Conservation (phyloP, 345 rosid genomes). For the Erysimum cheiranthoides region DNA sequence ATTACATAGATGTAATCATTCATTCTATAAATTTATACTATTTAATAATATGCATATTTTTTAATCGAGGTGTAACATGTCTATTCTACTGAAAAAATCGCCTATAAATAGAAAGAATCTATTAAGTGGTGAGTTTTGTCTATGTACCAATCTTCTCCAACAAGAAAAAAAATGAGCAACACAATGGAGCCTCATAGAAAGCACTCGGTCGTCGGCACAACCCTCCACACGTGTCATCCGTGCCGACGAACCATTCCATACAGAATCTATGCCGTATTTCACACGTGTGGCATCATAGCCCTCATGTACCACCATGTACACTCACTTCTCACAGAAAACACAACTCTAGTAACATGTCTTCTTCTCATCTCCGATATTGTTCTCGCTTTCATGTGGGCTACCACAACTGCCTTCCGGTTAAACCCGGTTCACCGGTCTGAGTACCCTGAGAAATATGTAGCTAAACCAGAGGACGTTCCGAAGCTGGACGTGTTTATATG, state of each 20-base stretch:
- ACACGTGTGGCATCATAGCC: constrained; percentile 58
- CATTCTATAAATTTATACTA: neutral
- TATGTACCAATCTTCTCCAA: neutral
- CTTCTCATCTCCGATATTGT: constrained; percentile 59
- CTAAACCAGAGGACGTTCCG: constrained; percentile 55
- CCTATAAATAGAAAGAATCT: constrained; percentile 14
- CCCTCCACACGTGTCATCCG: constrained; percentile 51
- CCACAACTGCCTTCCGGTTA: constrained; percentile 49
- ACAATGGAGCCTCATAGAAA: constrained; percentile 21
- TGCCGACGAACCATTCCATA: constrained; percentile 50
- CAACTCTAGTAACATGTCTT: constrained; percentile 27
- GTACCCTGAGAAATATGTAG: constrained; percentile 52
- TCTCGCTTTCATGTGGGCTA: constrained; percentile 76
- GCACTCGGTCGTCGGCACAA: constrained; percentile 35
- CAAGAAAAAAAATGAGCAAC: neutral
- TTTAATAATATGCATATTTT: neutral
- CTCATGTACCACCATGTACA: constrained; percentile 57
- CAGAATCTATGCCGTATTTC: constrained; percentile 57
- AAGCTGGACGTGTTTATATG: constrained; percentile 75
- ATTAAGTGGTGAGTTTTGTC: neutral
- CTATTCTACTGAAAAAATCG: neutral
- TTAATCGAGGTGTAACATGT: neutral
- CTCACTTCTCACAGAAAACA: constrained; percentile 48
- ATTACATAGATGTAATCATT: neutral
- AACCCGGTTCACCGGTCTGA: constrained; percentile 53